These are phyloP conservation scores for Stentor roeselii DNA, from an alignment of 73 alveolate species.

Conservation along the genomic window DNA sequence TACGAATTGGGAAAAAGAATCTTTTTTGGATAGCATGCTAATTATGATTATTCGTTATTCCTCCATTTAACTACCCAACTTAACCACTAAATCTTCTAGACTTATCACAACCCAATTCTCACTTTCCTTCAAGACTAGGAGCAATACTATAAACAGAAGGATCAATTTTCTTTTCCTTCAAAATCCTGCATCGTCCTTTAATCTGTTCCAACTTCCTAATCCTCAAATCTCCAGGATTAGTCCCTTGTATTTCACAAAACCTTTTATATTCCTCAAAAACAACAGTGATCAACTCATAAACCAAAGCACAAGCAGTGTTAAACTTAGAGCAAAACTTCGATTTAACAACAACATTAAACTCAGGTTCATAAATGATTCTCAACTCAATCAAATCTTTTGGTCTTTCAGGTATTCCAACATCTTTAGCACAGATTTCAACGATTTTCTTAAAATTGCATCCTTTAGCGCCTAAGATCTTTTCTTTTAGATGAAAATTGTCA, in stretches of 20 bases:
- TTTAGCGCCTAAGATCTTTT: conserved; percentile 17
- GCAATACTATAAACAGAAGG: neutral
- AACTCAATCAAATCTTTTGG: neutral
- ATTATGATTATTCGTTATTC: no score
- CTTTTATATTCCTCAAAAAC: conserved; percentile 14
- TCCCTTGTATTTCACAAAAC: conserved; percentile 13
- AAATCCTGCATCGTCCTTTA: neutral
- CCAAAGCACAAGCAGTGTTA: neutral
- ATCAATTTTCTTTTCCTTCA: neutral
- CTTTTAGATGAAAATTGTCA: conserved; percentile 1
- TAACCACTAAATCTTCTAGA: no score
- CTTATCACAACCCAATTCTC: no score
- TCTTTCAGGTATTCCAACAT: neutral
- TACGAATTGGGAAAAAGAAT: no score
- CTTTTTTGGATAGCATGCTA: no score
- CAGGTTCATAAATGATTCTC: neutral
- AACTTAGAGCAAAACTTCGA: neutral
- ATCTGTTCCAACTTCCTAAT: conserved; percentile 15
- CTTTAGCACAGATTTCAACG: conserved; percentile 14
- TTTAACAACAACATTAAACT: neutral
- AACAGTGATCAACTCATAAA: conserved; percentile 10
- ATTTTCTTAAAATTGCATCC: conserved; percentile 23
- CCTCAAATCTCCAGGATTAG: neutral
- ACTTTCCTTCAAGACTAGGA: no score
- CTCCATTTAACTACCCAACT: no score